Conservation (phyloP, 352 stramenopile species). For the Phytophthora lateralis region DNA sequence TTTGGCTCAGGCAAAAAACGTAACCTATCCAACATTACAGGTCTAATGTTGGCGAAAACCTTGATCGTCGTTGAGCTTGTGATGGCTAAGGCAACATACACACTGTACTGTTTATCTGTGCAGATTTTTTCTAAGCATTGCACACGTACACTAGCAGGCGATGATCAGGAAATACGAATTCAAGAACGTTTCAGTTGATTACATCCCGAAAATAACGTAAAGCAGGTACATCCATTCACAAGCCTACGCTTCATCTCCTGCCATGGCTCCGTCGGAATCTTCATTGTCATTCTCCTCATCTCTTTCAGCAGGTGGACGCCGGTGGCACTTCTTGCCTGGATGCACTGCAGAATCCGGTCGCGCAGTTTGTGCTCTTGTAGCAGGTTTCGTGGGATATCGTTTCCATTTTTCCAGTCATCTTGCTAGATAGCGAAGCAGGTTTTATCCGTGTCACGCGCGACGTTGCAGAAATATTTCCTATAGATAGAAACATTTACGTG, state of each 20-base stretch:
- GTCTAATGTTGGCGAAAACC: not conserved
- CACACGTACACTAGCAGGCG: not conserved
- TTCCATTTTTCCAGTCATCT: constrained; percentile 4
- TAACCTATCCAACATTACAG: constrained; percentile 8
- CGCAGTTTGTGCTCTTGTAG: not conserved
- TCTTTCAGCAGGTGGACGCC: not conserved
- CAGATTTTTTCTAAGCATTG: not conserved
- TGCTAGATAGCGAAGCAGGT: constrained; percentile 7
- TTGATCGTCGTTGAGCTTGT: not conserved
- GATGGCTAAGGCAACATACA: constrained; percentile 5
- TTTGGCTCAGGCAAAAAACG: not conserved
- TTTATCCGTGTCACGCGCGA: not conserved
- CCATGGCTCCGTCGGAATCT: not conserved
- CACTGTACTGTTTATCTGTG: constrained; percentile 7
- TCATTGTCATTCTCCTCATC: not conserved
- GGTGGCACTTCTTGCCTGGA: not conserved
- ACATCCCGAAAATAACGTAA: not conserved
- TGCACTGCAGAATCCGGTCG: not conserved
- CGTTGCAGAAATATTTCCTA: constrained; percentile 10
- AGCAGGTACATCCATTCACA: not conserved
- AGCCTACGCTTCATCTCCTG: not conserved
- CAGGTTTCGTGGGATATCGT: not conserved
- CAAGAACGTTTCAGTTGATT: constrained; percentile 2
- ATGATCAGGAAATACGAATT: not conserved
- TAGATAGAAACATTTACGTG: not conserved